A percentile compares a stretch with the other conserved stretches of the same genome.
Conservation (phyloP, 2,329 filamentous ascomycete species). For the Cladosporium oxysporum region DNA sequence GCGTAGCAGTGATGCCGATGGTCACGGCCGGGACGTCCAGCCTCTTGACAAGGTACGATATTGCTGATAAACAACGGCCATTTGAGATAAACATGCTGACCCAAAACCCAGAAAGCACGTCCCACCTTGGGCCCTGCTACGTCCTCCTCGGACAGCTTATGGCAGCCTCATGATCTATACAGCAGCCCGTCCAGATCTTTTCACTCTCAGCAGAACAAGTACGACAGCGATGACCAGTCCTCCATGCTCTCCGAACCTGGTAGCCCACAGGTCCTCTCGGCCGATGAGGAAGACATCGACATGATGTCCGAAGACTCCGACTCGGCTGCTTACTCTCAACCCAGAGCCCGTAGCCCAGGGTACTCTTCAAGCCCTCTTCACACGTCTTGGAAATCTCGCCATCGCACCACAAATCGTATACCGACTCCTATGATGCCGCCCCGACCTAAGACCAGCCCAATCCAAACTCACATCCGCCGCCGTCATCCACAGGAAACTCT, state of each 20-base stretch:
- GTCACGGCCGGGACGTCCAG: neutral
- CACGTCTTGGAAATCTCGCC: constrained; percentile 23
- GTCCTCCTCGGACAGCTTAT: constrained; percentile 4
- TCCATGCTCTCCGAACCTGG: constrained; percentile 37
- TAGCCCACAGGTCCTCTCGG: constrained; percentile 33
- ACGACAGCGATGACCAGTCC: constrained; percentile 37
- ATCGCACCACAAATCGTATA: constrained; percentile 24
- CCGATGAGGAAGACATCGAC: constrained; percentile 29
- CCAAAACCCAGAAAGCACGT: constrained; percentile 14
- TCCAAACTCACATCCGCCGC: constrained; percentile 31
- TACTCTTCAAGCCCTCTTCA: constrained; percentile 18
- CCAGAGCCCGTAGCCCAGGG: constrained; percentile 23
- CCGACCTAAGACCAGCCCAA: constrained; percentile 26
- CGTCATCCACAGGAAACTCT: constrained; percentile 36
- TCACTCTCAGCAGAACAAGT: constrained; percentile 29
- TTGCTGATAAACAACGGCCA: neutral
- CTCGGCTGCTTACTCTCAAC: constrained; percentile 27
- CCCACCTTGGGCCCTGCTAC: constrained; percentile 11
- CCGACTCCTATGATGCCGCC: constrained; percentile 24
- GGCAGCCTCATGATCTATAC: constrained; percentile 17
- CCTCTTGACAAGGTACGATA: constrained; percentile 15
- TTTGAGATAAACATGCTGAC: constrained; percentile 3
- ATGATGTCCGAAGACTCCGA: constrained; percentile 24
- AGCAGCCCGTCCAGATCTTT: constrained; percentile 14
- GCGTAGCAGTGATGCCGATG: constrained; percentile 17